These are phyloP conservation scores for Mycena vitilis DNA, from an alignment of 768 basidiomycete species.

Conservation along the genomic window DNA sequence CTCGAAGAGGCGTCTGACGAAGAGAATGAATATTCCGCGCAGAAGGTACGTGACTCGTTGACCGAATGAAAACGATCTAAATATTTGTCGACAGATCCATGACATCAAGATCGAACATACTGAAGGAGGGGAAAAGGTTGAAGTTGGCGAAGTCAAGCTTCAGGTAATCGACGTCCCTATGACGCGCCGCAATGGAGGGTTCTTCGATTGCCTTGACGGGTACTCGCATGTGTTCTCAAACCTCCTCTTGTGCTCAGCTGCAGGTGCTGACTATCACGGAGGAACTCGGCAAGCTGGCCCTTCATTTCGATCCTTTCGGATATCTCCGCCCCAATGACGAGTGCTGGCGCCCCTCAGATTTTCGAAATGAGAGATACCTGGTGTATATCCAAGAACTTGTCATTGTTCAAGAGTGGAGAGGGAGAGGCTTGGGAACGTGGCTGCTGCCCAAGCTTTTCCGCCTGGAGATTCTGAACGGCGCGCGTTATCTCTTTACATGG, in stretches of 20 bases:
- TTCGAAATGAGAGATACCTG: neutral
- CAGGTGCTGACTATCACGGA: neutral
- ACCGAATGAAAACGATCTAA: neutral
- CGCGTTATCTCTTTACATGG: slow-evolving; percentile 13
- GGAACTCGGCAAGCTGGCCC: slow-evolving; percentile 19
- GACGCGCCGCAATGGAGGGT: slow-evolving; percentile 9
- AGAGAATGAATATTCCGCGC: neutral
- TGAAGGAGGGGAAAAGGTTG: neutral
- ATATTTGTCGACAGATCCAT: neutral
- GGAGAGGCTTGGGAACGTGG: slow-evolving; percentile 13
- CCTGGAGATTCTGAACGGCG: slow-evolving; percentile 1
- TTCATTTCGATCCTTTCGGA: slow-evolving; percentile 11
- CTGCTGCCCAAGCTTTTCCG: slow-evolving; percentile 21
- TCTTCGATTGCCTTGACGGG: slow-evolving; percentile 24
- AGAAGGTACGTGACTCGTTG: neutral
- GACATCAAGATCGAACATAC: slow-evolving; percentile 6
- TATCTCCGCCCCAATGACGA: slow-evolving; percentile 15
- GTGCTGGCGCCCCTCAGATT: slow-evolving; percentile 17
- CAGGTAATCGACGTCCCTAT: slow-evolving; percentile 19
- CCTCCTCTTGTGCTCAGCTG: neutral
- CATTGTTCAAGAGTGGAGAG: slow-evolving; percentile 1
- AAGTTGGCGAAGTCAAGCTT: slow-evolving; percentile 10
- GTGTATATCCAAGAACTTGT: slow-evolving; percentile 8
- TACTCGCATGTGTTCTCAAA: slow-evolving; percentile 14
- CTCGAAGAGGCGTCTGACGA: too few species aligned